Percentiles rank a stretch among this genome's conserved stretches.
These are phyloP conservation scores for Protea cynaroides DNA, from an alignment of 164 flowering plant genomes.

Conservation along the genomic window DNA sequence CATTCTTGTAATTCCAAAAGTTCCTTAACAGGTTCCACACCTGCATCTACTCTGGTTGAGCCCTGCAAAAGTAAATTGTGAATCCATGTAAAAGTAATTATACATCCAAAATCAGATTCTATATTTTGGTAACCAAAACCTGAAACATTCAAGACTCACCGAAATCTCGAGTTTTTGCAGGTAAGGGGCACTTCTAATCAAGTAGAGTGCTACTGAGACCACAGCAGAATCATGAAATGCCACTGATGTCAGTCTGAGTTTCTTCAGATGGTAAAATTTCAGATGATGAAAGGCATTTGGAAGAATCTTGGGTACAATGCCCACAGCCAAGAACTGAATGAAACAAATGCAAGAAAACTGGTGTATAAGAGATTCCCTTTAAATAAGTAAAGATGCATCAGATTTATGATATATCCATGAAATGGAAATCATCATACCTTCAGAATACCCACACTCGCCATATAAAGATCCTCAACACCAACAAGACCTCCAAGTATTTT, in stretches of 20 bases:
- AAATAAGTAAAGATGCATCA: no score
- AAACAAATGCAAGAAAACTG: no score
- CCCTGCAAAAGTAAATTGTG: no score
- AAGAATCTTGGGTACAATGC: constrained; percentile 29
- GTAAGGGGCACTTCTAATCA: constrained; percentile 43
- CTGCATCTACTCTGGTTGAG: no score
- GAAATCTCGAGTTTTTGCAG: constrained; percentile 40
- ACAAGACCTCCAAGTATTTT: no score
- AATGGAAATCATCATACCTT: no score
- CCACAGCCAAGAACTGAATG: constrained; percentile 40
- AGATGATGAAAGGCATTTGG: constrained; percentile 31
- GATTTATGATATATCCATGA: no score
- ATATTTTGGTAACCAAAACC: neutral
- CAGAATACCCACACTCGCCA: no score
- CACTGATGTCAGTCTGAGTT: constrained; percentile 33
- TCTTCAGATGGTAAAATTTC: constrained; percentile 27
- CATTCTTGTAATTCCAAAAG: constrained; percentile 20
- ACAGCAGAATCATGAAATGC: constrained; percentile 31
- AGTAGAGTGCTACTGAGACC: constrained; percentile 30
- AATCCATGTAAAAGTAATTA: no score
- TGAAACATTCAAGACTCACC: constrained; percentile 24
- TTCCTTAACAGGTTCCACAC: neutral
- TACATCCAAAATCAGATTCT: neutral
- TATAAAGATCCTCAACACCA: no score
- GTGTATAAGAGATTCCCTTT: no score